Evolutionary conservation across 2,329 filamentous ascomycete genomes (phyloP).

Genomic region (Fusarium floridanum): DNA sequence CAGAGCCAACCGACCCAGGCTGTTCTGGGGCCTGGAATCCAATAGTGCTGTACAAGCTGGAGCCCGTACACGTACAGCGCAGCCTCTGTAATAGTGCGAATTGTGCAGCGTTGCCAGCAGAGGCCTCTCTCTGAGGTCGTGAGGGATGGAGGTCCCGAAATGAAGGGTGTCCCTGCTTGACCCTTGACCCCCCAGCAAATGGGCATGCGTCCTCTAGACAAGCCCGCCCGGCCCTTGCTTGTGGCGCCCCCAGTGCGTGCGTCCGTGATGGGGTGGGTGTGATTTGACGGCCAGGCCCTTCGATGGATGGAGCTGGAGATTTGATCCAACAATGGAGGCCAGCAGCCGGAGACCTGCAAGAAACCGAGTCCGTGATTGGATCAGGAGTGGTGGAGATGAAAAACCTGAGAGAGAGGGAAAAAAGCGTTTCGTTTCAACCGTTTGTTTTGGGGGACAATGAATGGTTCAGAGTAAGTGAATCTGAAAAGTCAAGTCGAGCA

Average conservation of each 20-base stretch:
- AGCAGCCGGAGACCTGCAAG: constrained; percentile 14
- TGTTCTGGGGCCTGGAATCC: constrained; percentile 14
- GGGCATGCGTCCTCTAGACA: constrained; percentile 4
- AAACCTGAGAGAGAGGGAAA: not conserved
- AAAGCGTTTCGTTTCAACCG: constrained; percentile 41
- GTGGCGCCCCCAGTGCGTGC: constrained; percentile 28
- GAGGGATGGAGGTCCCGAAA: constrained; percentile 31
- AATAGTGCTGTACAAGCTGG: not conserved
- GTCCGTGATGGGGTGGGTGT: constrained; percentile 25
- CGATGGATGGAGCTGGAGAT: constrained; percentile 4
- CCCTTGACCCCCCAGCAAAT: constrained; percentile 20
- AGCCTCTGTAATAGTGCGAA: not conserved
- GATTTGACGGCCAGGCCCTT: constrained; percentile 4
- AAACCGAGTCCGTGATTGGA: constrained; percentile 34
- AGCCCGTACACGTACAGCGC: not conserved
- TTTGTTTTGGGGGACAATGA: not conserved
- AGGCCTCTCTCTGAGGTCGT: constrained; percentile 1
- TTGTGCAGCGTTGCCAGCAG: not conserved
- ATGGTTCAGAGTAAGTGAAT: not conserved
- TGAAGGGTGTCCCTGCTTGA: constrained; percentile 37
- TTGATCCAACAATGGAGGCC: constrained; percentile 1
- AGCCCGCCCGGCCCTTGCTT: constrained; percentile 15
- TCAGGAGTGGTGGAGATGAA: not conserved
- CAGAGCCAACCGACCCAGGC: constrained; percentile 1
- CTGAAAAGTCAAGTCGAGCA: not conserved